Base-by-base conservation (phyloP, 1,139 yeast genomes). In the Kluyveromyces sp. region DNA sequence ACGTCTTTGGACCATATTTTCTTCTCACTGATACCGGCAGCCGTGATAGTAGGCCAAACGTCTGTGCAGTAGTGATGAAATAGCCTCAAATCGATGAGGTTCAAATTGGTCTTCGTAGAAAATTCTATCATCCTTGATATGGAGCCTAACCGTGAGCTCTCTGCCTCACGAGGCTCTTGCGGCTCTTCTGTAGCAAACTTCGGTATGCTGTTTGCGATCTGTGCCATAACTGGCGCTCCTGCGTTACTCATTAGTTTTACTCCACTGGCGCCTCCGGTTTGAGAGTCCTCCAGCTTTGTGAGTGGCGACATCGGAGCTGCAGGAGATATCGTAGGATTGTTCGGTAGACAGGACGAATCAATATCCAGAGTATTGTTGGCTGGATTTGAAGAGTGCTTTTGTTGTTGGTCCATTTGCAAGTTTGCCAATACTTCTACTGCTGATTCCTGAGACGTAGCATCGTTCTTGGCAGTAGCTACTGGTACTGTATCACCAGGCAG, bases 1-100 rank as follows among this genome's bases (percentile, higher is more conserved):
- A 89, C 86, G 54, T 86, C 94, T 42, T 76, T 77, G 44, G 80
- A 78, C 97, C 97, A 89, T 31, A 89, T 83, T 52, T 82, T 77
- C 29, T 85, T 80, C 52, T 84, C 94, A 16, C 94, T 82, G 31
- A 88, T 86, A 1, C 96, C 96, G 0, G 96, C 94, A 1, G 83
- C 86, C 0, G 95, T 84, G 40, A 89, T 86, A 1, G 96, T 85
- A 39, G 80, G 79, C 64, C 95, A 83, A 1, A 88, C 96, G 35
- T 77, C 80, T 0, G 87, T 78, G 3, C 92, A 83, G 62, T 88
- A 89, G 63, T 89, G 95, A 61, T 86, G 84, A 78, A 89, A 84
- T 39, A 89, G 68, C 53, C 83, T 73, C 47, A 89, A 68, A 60
- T 89, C 96, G 32, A 81, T 67, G 75, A 87, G 73, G 60, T 88